phyloP scores from a whole-genome alignment of 805 yeast genomes.

The Clavispora fructus region DNA sequence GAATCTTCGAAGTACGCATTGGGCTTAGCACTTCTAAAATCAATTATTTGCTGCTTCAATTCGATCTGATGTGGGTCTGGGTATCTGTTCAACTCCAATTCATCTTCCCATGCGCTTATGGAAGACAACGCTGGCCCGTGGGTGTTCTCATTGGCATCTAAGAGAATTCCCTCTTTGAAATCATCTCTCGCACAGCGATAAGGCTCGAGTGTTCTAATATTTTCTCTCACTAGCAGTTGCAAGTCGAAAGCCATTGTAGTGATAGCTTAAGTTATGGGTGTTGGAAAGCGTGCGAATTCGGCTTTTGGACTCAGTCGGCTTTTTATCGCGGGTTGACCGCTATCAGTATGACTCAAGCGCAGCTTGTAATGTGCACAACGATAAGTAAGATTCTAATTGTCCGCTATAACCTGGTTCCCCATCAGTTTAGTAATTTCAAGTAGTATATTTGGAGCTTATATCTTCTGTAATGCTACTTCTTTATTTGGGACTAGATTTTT shows the following conservation, averaged over 20 bases:
- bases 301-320: background rate
- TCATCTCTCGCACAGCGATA: conserved; percentile 97
- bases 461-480: background rate
- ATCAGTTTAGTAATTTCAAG: too few relatives aligned
- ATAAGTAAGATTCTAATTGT: background rate
- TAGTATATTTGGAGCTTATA: too few relatives aligned
- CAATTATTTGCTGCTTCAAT: conserved; percentile 65
- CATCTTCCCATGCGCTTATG: conserved; percentile 39
- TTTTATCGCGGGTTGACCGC: background rate
- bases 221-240: conserved; percentile 70
- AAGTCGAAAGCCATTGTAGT: conserved; percentile 40
- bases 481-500: background rate
- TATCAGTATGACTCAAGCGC: conserved; percentile 1
- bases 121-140: conserved; percentile 73
- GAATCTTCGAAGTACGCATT: conserved; percentile 13
- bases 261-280: background rate
- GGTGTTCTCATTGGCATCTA: conserved; percentile 96
- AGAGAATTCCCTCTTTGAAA: conserved; percentile 76
- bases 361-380: background rate
- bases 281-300: background rate
- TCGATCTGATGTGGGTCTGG: conserved; percentile 94
- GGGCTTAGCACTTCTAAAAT: conserved; percentile 60
- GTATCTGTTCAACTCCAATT: conserved; percentile 72
- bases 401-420: background rate
- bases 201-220: conserved; percentile 77